Evolutionary conservation across 2,329 filamentous ascomycete genomes (phyloP).

Genomic region (Monilinia polystroma): DNA sequence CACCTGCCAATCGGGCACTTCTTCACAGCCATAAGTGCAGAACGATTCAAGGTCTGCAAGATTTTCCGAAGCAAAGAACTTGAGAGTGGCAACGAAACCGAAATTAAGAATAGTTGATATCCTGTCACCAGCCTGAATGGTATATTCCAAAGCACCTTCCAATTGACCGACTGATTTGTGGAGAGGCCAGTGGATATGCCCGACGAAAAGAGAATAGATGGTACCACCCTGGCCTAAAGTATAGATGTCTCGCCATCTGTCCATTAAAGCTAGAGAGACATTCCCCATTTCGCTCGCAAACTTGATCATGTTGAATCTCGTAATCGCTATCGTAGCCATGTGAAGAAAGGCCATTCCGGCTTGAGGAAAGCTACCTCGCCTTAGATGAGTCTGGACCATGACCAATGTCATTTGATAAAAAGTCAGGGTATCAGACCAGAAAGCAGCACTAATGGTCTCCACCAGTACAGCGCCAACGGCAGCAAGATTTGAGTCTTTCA

Average conservation of each 20-base stretch:
- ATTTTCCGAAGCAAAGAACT: slow-evolving; percentile 69
- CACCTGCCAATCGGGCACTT: slow-evolving; percentile 68
- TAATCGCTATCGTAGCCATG: slow-evolving; percentile 63
- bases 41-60: slow-evolving; percentile 67
- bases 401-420: slow-evolving; percentile 70
- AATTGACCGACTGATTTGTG: slow-evolving; percentile 57
- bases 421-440: slow-evolving; percentile 70
- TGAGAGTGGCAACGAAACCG: slow-evolving; percentile 64
- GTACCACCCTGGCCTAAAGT: slow-evolving; percentile 68
- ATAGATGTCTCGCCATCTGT: slow-evolving; percentile 61
- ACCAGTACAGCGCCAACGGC: slow-evolving; percentile 69
- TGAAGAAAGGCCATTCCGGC: slow-evolving; percentile 68
- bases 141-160: slow-evolving; percentile 65
- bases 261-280: slow-evolving; percentile 62
- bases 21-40: slow-evolving; percentile 70
- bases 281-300: slow-evolving; percentile 65
- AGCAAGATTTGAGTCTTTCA: slow-evolving; percentile 54
- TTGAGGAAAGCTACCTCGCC: slow-evolving; percentile 65
- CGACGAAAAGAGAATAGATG: slow-evolving; percentile 66
- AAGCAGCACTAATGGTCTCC: slow-evolving; percentile 68
- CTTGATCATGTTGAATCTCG: slow-evolving; percentile 68
- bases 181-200: slow-evolving; percentile 66
- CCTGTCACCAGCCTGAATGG: slow-evolving; percentile 66
- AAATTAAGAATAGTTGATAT: slow-evolving; percentile 70
- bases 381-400: slow-evolving; percentile 65